Base-by-base conservation (phyloP, 441 rosid genomes). In the Manihot esculenta region DNA sequence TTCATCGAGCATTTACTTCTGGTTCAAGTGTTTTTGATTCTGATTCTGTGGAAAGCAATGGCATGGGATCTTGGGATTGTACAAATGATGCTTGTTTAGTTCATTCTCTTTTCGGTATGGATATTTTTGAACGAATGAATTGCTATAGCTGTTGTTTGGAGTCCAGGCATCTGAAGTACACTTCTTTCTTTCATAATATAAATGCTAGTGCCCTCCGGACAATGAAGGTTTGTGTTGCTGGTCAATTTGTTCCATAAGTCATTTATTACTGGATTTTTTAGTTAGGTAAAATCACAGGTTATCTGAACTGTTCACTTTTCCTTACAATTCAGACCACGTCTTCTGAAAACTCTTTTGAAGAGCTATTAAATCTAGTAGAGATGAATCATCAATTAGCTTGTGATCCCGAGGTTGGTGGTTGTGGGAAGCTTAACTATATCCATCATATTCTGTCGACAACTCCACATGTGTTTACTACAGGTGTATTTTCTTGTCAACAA, bases 41-140 rank as follows among this genome's bases (percentile, higher is more conserved):
- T 26, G 89, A 88, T 54, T 87, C 92, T 26, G 71, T 80, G 49
- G 94, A 87, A 69, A 88, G 92, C 82, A 85, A 75, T 64, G 72
- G 81, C 76, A 74, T 42, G 61, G 89, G 95, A 51, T 85, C 88
- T 66, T 89, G 97, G 97, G 99, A 90, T 72, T 92, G 97, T 83
- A 74, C 86, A 76, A 89, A 81, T 75, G 73, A 47, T 72, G 76
- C 86, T 66, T 94, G 97, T 81, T 69, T 90, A 69, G 97, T 85
- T 67, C 99, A 94, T 77, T 86, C 94, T 60, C 84, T 90, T 68
- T 94, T 94, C 74, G 99, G 99, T 72, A 88, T 94, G 99, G 83
- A 94, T 79, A 82, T 89, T 68, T 89, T 79, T 68, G 93, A 94
- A 79, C 84, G 67, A 77, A 87, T 94, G 92, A 85, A 90, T 76